phyloP scores from a whole-genome alignment of 2,329 filamentous ascomycete genomes.

The Dactylellina leptospora region DNA sequence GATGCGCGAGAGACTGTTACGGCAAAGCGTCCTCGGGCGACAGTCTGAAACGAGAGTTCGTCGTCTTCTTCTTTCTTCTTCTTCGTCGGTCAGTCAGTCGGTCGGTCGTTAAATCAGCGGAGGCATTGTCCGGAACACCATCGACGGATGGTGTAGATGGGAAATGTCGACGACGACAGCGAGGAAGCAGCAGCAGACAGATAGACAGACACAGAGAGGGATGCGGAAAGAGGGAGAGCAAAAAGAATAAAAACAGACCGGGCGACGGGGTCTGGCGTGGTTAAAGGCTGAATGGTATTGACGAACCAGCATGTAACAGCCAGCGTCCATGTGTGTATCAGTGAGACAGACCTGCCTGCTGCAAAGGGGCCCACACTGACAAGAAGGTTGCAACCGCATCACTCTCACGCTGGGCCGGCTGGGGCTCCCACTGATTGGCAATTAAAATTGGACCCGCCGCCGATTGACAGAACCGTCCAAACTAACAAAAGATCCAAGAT shows the following conservation, averaged over 20 bases:
- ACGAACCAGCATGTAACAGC: too few relatives aligned
- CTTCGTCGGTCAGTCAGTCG: constrained; percentile 10
- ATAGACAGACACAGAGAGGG: background rate
- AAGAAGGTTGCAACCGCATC: constrained; percentile 11
- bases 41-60: background rate
- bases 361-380: constrained; percentile 29
- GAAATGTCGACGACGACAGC: constrained; percentile 1
- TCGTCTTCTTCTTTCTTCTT: background rate
- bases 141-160: constrained; percentile 22
- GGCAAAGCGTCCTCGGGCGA: background rate
- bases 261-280: constrained; percentile 31
- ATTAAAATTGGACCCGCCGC: constrained; percentile 51
- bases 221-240: constrained; percentile 3
- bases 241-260: constrained; percentile 4
- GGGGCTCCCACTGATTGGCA: constrained; percentile 46
- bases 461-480: constrained; percentile 47
- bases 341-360: too few relatives aligned
- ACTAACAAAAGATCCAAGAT: too few relatives aligned
- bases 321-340: too few relatives aligned
- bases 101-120: too few relatives aligned
- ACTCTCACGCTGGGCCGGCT: too few relatives aligned
- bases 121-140: constrained; percentile 30
- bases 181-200: background rate
- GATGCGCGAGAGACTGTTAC: constrained; percentile 2
- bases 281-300: too few relatives aligned